phyloP scores from a whole-genome alignment of 1,139 yeast genomes.

The Casaregolazyma lundiana region DNA sequence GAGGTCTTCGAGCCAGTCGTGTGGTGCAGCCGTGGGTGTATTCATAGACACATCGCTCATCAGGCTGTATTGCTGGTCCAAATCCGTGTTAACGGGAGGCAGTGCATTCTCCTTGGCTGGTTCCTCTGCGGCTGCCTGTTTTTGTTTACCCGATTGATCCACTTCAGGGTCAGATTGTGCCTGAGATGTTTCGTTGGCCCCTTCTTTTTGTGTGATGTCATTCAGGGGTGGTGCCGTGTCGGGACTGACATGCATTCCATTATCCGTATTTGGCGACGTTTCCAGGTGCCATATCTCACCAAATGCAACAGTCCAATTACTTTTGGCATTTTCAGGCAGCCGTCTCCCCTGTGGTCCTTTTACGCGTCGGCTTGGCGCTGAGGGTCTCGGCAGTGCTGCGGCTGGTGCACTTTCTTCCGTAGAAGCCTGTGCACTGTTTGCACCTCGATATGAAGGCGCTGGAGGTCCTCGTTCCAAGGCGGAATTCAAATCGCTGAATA shows the following conservation, averaged over 20 bases:
- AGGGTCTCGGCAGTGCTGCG: slow-evolving; percentile 25
- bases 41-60: slow-evolving; percentile 7
- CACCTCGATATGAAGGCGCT: slow-evolving; percentile 19
- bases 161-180: slow-evolving; percentile 2
- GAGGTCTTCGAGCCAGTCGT: background rate
- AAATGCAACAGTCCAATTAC: slow-evolving; percentile 21
- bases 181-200: background rate
- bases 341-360: slow-evolving; percentile 77
- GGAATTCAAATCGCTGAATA: slow-evolving; percentile 32
- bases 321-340: slow-evolving; percentile 51
- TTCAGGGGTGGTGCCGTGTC: background rate
- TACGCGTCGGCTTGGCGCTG: slow-evolving; percentile 49
- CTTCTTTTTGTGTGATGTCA: background rate
- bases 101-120: slow-evolving; percentile 4
- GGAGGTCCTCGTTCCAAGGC: slow-evolving; percentile 34
- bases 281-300: slow-evolving; percentile 26
- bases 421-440: slow-evolving; percentile 9
- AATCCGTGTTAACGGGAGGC: slow-evolving; percentile 7
- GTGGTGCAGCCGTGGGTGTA: slow-evolving; percentile 4
- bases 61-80: background rate
- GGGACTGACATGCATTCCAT: background rate
- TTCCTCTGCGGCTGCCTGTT: background rate
- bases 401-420: slow-evolving; percentile 17
- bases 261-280: slow-evolving; percentile 5
- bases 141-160: background rate